These are phyloP conservation scores for Glaciozyma martinii DNA, from an alignment of 768 basidiomycete genomes.

Conservation along the genomic window DNA sequence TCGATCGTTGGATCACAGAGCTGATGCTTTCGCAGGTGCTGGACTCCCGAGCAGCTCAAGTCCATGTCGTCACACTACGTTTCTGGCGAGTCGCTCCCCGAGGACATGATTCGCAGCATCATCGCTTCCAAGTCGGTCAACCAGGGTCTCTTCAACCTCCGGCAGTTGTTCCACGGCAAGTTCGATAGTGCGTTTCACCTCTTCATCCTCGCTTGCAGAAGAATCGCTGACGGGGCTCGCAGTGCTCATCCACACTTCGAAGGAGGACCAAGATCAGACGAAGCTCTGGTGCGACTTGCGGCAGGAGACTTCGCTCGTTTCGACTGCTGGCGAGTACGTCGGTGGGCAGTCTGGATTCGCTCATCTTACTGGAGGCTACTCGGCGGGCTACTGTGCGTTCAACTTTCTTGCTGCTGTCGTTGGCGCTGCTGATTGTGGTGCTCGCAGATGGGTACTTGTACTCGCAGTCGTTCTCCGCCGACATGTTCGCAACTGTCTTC, in stretches of 20 bases:
- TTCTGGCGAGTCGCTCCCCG: conserved; percentile 59
- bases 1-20: not conserved
- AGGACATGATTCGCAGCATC: conserved; percentile 67
- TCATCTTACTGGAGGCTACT: conserved; percentile 49
- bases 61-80: conserved; percentile 73
- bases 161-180: conserved; percentile 75
- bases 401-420: not conserved
- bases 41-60: conserved; percentile 52
- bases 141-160: conserved; percentile 63
- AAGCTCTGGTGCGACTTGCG: conserved; percentile 66
- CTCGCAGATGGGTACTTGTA: conserved; percentile 50
- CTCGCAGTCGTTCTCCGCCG: conserved; percentile 55
- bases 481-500: conserved; percentile 62
- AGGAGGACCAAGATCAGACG: conserved; percentile 52
- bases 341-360: conserved; percentile 65
- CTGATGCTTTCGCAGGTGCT: conserved; percentile 12
- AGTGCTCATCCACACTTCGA: conserved; percentile 19
- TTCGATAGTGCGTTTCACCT: conserved; percentile 70
- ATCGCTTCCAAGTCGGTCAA: conserved; percentile 55
- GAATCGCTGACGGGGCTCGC: not conserved
- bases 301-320: conserved; percentile 40
- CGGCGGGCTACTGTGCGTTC: not conserved
- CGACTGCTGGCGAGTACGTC: conserved; percentile 52
- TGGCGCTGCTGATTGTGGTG: not conserved
- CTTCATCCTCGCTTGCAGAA: not conserved